Evolutionary conservation across 768 basidiomycete species (phyloP), one percentile per base, ranked within the genome.

Genomic region (Phanerodontia chrysosporium): DNA sequence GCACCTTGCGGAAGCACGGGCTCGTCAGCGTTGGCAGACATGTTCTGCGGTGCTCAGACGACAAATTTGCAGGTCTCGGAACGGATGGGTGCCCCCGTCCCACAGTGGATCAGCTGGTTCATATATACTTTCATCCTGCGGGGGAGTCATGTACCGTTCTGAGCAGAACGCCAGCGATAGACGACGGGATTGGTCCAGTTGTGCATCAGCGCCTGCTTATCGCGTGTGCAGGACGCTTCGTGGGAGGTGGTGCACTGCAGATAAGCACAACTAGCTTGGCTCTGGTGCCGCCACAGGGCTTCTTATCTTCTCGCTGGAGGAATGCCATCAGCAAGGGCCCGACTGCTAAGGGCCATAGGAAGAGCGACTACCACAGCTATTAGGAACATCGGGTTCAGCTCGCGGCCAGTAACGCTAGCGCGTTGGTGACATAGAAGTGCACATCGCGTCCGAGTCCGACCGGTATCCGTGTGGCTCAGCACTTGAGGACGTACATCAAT

Each of bases 1-100:
- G 89, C 91, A 32, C 87, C 89, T 75, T 90, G 86, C 24, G 90
- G 90, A 52, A 92, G 78, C 25, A 87, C 73, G 1, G 73, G 72
- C 22, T 66, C 66, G 36, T 49, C 58, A 12, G 60, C 44, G 59
- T 64, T 62, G 27, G 66, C 55, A 61, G 69, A 65, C 66, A 67
- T 67, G 25, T 2, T 58, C 32, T 16, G 32, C 22, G 36, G 36
- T 21, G 22, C 29, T 21, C 45, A 21, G 16, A 24, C 29, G 24
- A 35, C 28, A 7, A 28, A 32, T 4, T 7, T 8, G 27, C 27
- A 51, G 9, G 49, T n/a, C 49, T 30, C 14, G 7, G 30, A 32
- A 32, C 12, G 35, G 14, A 53, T 35, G 39, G 42, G 32, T 25
- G 52, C 18, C 32, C 13, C 36, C 30, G n/a, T 22, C 22, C 22